Conservation (phyloP, 306 rosid genomes). For the Sechiopsis laciniata region DNA sequence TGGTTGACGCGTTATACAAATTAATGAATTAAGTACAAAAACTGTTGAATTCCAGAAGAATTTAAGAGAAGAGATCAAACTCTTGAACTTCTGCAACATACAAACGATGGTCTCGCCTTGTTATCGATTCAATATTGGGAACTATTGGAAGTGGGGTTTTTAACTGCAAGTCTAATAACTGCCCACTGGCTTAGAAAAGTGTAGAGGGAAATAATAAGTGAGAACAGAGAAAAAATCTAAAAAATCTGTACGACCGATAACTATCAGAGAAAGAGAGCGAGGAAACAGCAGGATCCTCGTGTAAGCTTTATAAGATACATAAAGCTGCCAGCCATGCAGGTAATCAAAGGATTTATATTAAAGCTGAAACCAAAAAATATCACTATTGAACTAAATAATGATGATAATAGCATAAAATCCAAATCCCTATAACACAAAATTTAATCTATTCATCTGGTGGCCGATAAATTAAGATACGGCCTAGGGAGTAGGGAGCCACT, state of each 20-base stretch:
- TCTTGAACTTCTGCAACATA: slow-evolving; percentile 18
- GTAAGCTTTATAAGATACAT: slow-evolving; percentile 46
- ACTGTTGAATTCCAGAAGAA: slow-evolving; percentile 13
- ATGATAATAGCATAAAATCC: not conserved
- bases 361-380: slow-evolving; percentile 26
- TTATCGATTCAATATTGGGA: not conserved
- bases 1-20: not conserved
- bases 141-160: slow-evolving; percentile 20
- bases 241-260: slow-evolving; percentile 46
- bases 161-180: not conserved
- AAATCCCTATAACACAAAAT: not conserved
- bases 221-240: slow-evolving; percentile 38
- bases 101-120: too few species aligned
- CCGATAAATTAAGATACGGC: too few species aligned
- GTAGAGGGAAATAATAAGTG: slow-evolving; percentile 15
- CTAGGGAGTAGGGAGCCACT: too few species aligned
- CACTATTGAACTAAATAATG: not conserved
- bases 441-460: not conserved
- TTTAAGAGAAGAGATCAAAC: slow-evolving; percentile 16
- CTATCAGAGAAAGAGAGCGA: slow-evolving; percentile 37
- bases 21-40: not conserved
- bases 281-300: slow-evolving; percentile 45
- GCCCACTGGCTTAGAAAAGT: slow-evolving; percentile 22
- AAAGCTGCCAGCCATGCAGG: slow-evolving; percentile 61
- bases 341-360: slow-evolving; percentile 27